These are phyloP conservation scores for Chlorella sp. DNA, from an alignment of 139 green algal genomes.

Conservation along the genomic window DNA sequence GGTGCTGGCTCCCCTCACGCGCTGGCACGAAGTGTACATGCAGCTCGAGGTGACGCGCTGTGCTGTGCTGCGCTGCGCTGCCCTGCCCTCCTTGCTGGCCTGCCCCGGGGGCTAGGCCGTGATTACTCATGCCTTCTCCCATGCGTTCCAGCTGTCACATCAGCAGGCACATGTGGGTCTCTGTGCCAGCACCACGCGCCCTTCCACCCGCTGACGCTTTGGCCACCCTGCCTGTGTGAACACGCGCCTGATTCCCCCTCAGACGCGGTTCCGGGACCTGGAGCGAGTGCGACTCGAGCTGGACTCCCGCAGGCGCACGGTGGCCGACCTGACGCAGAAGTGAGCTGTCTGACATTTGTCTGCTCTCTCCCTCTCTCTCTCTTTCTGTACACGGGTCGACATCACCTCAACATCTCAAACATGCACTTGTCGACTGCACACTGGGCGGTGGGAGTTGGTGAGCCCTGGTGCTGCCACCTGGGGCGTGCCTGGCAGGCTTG, in stretches of 20 bases:
- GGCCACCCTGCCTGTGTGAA: no score
- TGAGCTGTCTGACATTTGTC: not conserved
- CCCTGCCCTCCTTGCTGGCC: not conserved
- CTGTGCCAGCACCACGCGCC: not conserved
- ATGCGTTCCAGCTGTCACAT: no score
- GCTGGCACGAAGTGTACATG: conserved; percentile 70
- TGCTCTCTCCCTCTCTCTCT: no score
- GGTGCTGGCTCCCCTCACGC: conserved; percentile 73
- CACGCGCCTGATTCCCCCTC: conserved; percentile 32
- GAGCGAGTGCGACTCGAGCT: conserved; percentile 79
- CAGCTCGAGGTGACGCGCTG: conserved; percentile 13
- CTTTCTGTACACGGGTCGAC: not conserved
- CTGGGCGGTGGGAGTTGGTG: not conserved
- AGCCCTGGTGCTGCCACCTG: not conserved
- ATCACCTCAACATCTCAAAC: not conserved
- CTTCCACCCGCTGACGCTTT: not conserved
- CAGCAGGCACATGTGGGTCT: not conserved
- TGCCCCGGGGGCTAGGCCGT: not conserved
- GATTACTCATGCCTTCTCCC: not conserved
- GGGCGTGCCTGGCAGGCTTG: not conserved
- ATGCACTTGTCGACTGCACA: no score
- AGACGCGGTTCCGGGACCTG: conserved; percentile 61
- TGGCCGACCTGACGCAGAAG: conserved; percentile 45
- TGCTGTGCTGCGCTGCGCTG: not conserved
- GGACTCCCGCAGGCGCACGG: conserved; percentile 76